These are phyloP conservation scores for Suillus lakei DNA, from an alignment of 768 basidiomycete species.

Conservation along the genomic window DNA sequence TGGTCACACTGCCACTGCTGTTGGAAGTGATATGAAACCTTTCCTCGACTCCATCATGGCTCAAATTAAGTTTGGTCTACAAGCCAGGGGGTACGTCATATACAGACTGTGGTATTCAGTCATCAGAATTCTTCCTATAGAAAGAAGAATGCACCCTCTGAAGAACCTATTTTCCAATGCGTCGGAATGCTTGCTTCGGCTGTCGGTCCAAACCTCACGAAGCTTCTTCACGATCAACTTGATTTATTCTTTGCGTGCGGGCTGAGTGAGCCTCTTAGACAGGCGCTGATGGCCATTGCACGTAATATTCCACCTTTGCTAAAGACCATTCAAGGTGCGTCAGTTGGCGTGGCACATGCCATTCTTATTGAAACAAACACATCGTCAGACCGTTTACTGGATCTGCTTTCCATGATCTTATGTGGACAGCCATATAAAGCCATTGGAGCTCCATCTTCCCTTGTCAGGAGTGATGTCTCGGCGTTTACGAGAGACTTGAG, in stretches of 20 bases:
- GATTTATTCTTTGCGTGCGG: constrained; percentile 97
- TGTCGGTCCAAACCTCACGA: constrained; percentile 95
- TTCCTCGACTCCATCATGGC: constrained; percentile 92
- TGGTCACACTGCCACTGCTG: constrained; percentile 90
- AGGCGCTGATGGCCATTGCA: constrained; percentile 84
- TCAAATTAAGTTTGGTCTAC: constrained; percentile 88
- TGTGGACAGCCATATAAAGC: constrained; percentile 87
- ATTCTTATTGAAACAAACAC: neutral
- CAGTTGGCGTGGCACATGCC: neutral
- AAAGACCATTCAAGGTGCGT: constrained; percentile 86
- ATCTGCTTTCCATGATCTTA: constrained; percentile 79
- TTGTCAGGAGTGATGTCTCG: constrained; percentile 57
- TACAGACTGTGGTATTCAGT: neutral
- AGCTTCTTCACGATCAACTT: constrained; percentile 93
- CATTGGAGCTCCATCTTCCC: constrained; percentile 78
- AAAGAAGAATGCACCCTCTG: constrained; percentile 89
- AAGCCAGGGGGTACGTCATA: constrained; percentile 74
- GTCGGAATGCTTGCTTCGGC: constrained; percentile 95
- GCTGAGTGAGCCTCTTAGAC: constrained; percentile 84
- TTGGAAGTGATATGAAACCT: constrained; percentile 93
- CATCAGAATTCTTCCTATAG: constrained; percentile 35
- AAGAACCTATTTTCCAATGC: constrained; percentile 97
- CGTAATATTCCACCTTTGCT: constrained; percentile 88
- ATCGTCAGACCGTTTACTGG: constrained; percentile 80
- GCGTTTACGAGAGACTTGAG: constrained; percentile 55